Percentiles rank a stretch among this genome's conserved stretches.
Conservation (phyloP, 163 green algal species). For the Chlamydomonas reinhardtii region DNA sequence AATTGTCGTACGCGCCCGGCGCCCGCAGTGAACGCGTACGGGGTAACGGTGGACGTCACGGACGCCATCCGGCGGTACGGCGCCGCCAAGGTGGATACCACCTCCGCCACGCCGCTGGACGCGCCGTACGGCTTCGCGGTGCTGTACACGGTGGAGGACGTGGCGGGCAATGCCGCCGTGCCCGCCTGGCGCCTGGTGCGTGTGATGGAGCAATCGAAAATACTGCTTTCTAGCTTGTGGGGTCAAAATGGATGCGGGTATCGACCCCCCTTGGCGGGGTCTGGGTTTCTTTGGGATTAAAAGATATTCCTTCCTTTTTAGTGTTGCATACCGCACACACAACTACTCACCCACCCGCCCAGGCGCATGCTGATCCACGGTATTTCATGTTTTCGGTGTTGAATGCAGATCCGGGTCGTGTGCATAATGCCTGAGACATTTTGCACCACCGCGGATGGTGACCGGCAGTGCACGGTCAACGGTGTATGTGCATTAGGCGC, state of each 20-base stretch:
- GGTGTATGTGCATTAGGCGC: neutral
- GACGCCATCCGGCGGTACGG: constrained; percentile 43
- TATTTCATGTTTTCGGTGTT: too few relatives aligned
- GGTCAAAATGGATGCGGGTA: too few relatives aligned
- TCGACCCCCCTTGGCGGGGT: too few relatives aligned
- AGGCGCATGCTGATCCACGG: too few relatives aligned
- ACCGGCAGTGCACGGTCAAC: constrained; percentile 28
- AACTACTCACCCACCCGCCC: too few relatives aligned
- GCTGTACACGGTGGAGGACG: constrained; percentile 58
- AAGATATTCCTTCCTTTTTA: too few relatives aligned
- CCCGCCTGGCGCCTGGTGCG: constrained; percentile 42
- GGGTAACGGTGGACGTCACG: constrained; percentile 44
- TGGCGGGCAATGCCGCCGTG: constrained; percentile 44
- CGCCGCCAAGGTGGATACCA: constrained; percentile 36
- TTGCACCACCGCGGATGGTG: constrained; percentile 36
- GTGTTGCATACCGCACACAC: too few relatives aligned
- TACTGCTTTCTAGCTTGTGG: too few relatives aligned
- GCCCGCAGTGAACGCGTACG: constrained; percentile 28
- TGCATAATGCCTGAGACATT: constrained; percentile 30
- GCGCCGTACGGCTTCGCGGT: constrained; percentile 52
- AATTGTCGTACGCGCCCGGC: too few relatives aligned
- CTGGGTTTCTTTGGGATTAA: too few relatives aligned
- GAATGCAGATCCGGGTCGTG: constrained; percentile 30
- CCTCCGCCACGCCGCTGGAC: constrained; percentile 35
- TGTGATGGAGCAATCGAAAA: too few relatives aligned